A percentile compares a stretch with the other conserved stretches of the same genome.
Evolutionary conservation across 108 stramenopile genomes (phyloP).

Genomic region (Parietichytrium sp.): DNA sequence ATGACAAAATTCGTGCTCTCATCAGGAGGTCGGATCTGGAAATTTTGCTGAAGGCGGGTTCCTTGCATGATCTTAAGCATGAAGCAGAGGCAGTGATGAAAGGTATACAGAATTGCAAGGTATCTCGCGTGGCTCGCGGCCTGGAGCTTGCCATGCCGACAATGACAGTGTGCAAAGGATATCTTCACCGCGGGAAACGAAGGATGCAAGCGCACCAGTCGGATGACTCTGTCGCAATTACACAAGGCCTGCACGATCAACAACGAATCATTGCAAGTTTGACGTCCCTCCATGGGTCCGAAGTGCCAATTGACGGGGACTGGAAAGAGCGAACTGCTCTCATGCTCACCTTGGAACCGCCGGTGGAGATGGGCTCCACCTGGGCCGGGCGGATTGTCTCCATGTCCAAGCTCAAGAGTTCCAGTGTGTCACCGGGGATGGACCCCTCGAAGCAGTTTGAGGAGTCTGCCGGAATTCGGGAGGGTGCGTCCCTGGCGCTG

Average conservation of each 20-base stretch:
- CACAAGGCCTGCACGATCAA: no score
- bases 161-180: neutral
- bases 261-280: neutral
- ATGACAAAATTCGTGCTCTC: constrained; percentile 23
- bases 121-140: constrained; percentile 9
- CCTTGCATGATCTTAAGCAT: neutral
- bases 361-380: neutral
- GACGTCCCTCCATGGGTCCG: neutral
- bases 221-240: no score
- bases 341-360: neutral
- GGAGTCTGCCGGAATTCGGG: no score
- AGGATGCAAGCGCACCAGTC: no score
- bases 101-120: neutral
- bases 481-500: constrained; percentile 10
- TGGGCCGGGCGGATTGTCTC: neutral
- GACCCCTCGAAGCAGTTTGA: no score
- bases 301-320: neutral
- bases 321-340: constrained; percentile 16
- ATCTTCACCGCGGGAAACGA: neutral
- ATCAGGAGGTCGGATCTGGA: constrained; percentile 14
- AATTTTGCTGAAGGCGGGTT: constrained; percentile 17
- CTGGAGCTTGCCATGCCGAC: neutral
- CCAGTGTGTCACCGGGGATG: no score
- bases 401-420: neutral
- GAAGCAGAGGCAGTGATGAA: neutral